A percentile compares a stretch with the other conserved stretches of the same genome.
Conservation (phyloP, 1,284 basidiomycete genomes). For the Megacollybia platyphylla region DNA sequence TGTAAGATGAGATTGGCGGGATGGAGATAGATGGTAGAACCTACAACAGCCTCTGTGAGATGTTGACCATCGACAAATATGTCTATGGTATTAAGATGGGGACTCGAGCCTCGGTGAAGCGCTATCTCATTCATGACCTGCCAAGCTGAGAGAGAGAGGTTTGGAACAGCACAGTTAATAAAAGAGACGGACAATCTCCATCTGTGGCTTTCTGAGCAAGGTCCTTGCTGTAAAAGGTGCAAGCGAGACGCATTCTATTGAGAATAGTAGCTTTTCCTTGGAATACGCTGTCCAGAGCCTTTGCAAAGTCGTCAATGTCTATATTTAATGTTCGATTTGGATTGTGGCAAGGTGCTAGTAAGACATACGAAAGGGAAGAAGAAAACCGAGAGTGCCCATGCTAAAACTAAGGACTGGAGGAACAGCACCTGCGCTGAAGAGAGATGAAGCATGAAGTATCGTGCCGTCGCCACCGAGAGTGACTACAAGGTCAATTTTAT, state of each 20-base stretch:
- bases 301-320: conserved; percentile 77
- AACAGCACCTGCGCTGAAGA: conserved; percentile 82
- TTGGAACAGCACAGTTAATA: background rate
- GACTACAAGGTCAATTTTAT: conserved; percentile 75
- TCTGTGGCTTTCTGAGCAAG: conserved; percentile 42
- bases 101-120: conserved; percentile 82
- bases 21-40: conserved; percentile 18
- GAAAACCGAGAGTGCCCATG: conserved; percentile 91
- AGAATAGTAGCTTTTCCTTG: conserved; percentile 68
- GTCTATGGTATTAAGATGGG: conserved; percentile 90
- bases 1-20: conserved; percentile 17
- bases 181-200: conserved; percentile 33
- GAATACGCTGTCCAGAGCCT: conserved; percentile 70
- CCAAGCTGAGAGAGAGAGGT: conserved; percentile 42
- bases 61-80: conserved; percentile 94
- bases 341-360: conserved; percentile 1
- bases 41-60: conserved; percentile 87
- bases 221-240: conserved; percentile 57
- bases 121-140: conserved; percentile 98
- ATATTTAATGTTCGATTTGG: conserved; percentile 7
- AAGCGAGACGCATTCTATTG: conserved; percentile 79
- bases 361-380: conserved; percentile 84
- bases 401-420: conserved; percentile 94
- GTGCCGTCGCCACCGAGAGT: conserved; percentile 95
- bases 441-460: conserved; percentile 86